Conservation (phyloP, 495 filamentous ascomycete species). For the Ramalina intermedia region DNA sequence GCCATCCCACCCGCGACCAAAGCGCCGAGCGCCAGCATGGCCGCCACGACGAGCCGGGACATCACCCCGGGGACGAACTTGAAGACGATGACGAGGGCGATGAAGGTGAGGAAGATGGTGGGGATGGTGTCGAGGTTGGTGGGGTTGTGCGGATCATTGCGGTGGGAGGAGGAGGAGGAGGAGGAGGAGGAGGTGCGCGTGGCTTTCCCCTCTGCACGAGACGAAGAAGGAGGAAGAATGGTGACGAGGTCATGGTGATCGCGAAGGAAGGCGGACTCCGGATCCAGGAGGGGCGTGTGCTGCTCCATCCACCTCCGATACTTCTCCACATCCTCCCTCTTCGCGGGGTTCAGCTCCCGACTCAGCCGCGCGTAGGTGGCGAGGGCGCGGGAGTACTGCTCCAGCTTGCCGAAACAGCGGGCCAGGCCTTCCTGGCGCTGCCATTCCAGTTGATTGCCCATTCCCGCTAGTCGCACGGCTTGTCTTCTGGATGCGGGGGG, state of each 20-base stretch:
- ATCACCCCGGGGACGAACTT: constrained; percentile 26
- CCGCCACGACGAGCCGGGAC: constrained; percentile 13
- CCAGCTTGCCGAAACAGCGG: constrained; percentile 56
- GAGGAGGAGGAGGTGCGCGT: not conserved
- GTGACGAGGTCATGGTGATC: constrained; percentile 50
- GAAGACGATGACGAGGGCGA: constrained; percentile 48
- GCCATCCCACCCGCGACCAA: not conserved
- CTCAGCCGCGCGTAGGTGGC: constrained; percentile 50
- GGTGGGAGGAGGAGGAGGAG: not conserved
- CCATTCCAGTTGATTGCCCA: constrained; percentile 56
- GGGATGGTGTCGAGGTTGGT: constrained; percentile 16
- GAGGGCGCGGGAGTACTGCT: constrained; percentile 69
- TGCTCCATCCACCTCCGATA: constrained; percentile 55
- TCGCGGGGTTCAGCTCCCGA: constrained; percentile 39
- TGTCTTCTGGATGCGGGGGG: constrained; percentile 22
- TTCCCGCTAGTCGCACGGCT: constrained; percentile 38
- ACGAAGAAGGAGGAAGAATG: constrained; percentile 26
- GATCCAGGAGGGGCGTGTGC: constrained; percentile 44
- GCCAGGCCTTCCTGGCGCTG: constrained; percentile 55
- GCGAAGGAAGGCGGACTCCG: constrained; percentile 58
- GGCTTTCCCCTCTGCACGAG: not conserved
- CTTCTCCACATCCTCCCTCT: constrained; percentile 38
- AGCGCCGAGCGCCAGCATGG: constrained; percentile 2
- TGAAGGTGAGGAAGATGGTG: constrained; percentile 38
- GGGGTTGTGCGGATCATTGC: constrained; percentile 19